A percentile compares a stretch with the other conserved stretches of the same genome.
These are phyloP conservation scores for Trypanosoma brucei DNA, from an alignment of 208 protist species.

Conservation along the genomic window DNA sequence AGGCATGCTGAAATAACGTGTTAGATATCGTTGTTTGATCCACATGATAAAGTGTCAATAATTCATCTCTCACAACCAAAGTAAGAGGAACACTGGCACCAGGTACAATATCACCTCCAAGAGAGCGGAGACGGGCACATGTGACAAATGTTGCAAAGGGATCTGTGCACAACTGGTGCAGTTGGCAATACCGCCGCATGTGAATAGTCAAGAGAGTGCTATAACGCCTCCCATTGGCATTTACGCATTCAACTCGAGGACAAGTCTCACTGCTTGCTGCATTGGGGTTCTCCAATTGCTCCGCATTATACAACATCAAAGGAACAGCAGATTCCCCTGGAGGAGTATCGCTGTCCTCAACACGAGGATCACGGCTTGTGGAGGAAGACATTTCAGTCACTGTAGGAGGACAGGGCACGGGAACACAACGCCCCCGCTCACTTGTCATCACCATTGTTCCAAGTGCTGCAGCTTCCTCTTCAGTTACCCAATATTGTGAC, in stretches of 20 bases:
- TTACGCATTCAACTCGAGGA: constrained; percentile 22
- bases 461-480: constrained; percentile 21
- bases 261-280: constrained; percentile 23
- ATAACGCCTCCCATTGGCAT: constrained; percentile 36
- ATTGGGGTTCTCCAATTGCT: constrained; percentile 33
- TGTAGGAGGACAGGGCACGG: background rate
- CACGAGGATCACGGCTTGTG: too few species aligned
- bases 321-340: background rate
- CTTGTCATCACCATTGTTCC: constrained; percentile 22
- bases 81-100: constrained; percentile 37
- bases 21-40: constrained; percentile 46
- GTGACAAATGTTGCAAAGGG: constrained; percentile 38
- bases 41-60: constrained; percentile 56
- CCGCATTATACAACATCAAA: constrained; percentile 39
- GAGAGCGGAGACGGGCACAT: constrained; percentile 14
- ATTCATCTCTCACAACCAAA: constrained; percentile 27
- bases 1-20: constrained; percentile 14
- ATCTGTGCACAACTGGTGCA: constrained; percentile 25
- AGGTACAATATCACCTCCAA: constrained; percentile 21
- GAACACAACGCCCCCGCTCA: constrained; percentile 23
- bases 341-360: background rate
- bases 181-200: constrained; percentile 53
- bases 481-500: constrained; percentile 35
- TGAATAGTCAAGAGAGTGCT: constrained; percentile 24
- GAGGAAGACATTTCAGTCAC: background rate